These are phyloP conservation scores for Apophysomyces trapeziformis DNA, from an alignment of 371 early-diverging fungal genomes.

Conservation along the genomic window DNA sequence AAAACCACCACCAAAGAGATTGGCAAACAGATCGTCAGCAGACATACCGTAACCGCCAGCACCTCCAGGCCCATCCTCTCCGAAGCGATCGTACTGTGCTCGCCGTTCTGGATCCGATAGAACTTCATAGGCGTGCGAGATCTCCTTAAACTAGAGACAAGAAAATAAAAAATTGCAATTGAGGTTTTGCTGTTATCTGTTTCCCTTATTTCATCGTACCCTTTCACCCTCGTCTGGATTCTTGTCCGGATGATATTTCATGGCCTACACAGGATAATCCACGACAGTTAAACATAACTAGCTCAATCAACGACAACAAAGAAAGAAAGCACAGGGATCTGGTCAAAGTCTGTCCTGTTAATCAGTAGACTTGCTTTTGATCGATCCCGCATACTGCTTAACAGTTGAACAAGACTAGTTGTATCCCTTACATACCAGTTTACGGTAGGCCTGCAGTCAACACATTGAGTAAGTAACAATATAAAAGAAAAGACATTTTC, in stretches of 20 bases:
- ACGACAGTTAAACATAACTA: neutral
- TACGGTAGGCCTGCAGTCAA: conserved; percentile 81
- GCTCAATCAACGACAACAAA: neutral
- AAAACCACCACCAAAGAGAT: conserved; percentile 62
- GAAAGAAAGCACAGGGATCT: neutral
- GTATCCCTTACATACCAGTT: conserved; percentile 56
- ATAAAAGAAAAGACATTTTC: neutral
- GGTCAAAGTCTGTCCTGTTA: neutral
- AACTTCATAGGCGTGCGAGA: conserved; percentile 95
- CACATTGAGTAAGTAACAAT: neutral
- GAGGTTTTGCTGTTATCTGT: neutral
- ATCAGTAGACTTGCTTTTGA: too few relatives aligned
- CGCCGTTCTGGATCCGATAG: conserved; percentile 89
- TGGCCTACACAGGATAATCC: conserved; percentile 53
- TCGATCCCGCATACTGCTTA: neutral
- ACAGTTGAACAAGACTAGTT: neutral
- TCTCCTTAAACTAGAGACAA: conserved; percentile 85
- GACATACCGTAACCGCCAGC: conserved; percentile 53
- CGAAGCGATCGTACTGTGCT: conserved; percentile 85
- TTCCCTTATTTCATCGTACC: conserved; percentile 20
- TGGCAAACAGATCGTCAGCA: conserved; percentile 86
- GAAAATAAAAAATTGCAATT: neutral
- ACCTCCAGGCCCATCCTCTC: conserved; percentile 81
- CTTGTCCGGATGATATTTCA: conserved; percentile 96
- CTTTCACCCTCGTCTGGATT: conserved; percentile 51